Evolutionary conservation across 2,329 filamentous ascomycete species (phyloP).

Genomic region (Arthrinium puccinioides): DNA sequence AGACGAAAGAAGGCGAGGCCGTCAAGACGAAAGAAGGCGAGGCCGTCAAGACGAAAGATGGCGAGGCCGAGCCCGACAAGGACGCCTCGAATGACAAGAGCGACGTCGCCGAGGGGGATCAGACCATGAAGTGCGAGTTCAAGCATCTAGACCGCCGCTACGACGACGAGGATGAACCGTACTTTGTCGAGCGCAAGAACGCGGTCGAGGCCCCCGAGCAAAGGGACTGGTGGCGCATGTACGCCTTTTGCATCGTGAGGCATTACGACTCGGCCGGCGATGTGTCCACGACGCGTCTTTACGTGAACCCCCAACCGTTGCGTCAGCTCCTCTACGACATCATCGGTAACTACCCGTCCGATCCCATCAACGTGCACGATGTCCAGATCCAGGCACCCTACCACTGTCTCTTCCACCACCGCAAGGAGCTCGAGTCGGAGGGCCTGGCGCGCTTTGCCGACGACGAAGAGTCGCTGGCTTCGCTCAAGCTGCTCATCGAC

Average conservation of each 20-base stretch:
- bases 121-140: slow-evolving; percentile 22
- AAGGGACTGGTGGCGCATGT: slow-evolving; percentile 21
- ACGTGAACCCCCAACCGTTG: slow-evolving; percentile 21
- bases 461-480: slow-evolving; percentile 15
- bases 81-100: background rate
- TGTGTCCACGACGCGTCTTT: slow-evolving; percentile 14
- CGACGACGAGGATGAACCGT: slow-evolving; percentile 17
- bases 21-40: background rate
- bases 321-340: slow-evolving; percentile 18
- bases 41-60: background rate
- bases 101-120: slow-evolving; percentile 12
- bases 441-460: slow-evolving; percentile 17
- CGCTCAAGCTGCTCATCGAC: slow-evolving; percentile 18
- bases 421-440: slow-evolving; percentile 14
- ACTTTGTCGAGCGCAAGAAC: slow-evolving; percentile 18
- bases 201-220: slow-evolving; percentile 14
- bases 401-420: slow-evolving; percentile 19
- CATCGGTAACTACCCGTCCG: slow-evolving; percentile 16
- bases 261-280: slow-evolving; percentile 12
- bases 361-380: slow-evolving; percentile 14
- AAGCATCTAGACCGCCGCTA: slow-evolving; percentile 18
- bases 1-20: background rate
- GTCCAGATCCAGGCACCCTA: slow-evolving; percentile 16
- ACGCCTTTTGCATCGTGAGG: slow-evolving; percentile 21
- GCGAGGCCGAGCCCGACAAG: slow-evolving; percentile 3